Evolutionary conservation across 1,284 basidiomycete genomes (phyloP).

Genomic region (Ceratobasidium papillatum): DNA sequence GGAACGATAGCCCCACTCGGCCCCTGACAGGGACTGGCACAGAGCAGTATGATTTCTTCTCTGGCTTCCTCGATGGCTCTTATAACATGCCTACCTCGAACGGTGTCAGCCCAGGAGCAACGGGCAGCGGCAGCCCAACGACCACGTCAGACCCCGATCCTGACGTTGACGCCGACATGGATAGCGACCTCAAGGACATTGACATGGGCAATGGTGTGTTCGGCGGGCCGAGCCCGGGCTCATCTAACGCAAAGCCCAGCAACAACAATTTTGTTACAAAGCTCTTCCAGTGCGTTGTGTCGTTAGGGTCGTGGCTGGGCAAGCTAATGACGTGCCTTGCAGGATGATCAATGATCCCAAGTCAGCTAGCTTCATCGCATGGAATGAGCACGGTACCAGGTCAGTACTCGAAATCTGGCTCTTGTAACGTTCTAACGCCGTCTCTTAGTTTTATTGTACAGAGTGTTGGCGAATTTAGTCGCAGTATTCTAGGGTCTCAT

Average conservation of each 20-base stretch:
- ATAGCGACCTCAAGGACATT: slow-evolving; percentile 34
- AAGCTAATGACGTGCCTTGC: slow-evolving; percentile 38
- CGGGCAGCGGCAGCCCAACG: slow-evolving; percentile 31
- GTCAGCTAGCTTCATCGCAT: slow-evolving; percentile 76
- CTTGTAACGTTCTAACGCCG: neutral
- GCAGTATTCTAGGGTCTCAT: slow-evolving; percentile 79
- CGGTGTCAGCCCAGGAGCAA: slow-evolving; percentile 31
- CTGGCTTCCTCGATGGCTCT: slow-evolving; percentile 15
- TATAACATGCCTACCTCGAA: slow-evolving; percentile 12
- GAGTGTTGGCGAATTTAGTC: slow-evolving; percentile 82
- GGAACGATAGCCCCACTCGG: slow-evolving; percentile 35
- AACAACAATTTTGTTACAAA: slow-evolving; percentile 82
- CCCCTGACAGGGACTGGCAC: neutral
- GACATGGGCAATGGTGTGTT: slow-evolving; percentile 23
- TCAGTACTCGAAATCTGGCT: slow-evolving; percentile 44
- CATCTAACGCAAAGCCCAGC: slow-evolving; percentile 26
- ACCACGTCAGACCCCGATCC: slow-evolving; percentile 25
- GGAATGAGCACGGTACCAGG: slow-evolving; percentile 80
- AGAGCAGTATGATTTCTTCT: slow-evolving; percentile 23
- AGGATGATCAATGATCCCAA: slow-evolving; percentile 86
- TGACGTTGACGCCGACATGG: slow-evolving; percentile 39
- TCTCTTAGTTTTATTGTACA: slow-evolving; percentile 74
- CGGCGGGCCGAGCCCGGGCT: slow-evolving; percentile 7
- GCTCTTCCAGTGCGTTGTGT: slow-evolving; percentile 73
- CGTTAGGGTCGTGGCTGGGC: slow-evolving; percentile 13